Percentiles rank a stretch among this genome's conserved stretches.
Conservation (phyloP, 129 eudicot genomes). For the Flaveria trinervia region DNA sequence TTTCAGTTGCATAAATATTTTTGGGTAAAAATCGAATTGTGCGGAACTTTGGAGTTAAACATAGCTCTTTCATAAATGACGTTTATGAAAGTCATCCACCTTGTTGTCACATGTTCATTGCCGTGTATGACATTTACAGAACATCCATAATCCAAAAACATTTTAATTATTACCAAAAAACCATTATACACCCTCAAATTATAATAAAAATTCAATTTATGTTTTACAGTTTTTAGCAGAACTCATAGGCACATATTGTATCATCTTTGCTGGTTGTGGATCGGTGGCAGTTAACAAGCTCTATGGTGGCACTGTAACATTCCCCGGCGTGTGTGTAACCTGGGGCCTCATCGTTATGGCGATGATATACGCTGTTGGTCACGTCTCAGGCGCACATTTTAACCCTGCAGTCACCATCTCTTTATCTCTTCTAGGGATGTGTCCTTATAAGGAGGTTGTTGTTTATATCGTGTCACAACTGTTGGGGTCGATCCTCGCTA, state of each 20-base stretch:
- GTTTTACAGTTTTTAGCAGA: slow-evolving; percentile 55
- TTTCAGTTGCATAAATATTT: no score
- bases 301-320: slow-evolving; percentile 58
- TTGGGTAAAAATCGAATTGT: no score
- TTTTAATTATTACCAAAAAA: no score
- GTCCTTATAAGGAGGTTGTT: slow-evolving; percentile 30
- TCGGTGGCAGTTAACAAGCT: slow-evolving; percentile 61
- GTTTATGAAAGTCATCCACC: no score
- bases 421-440: slow-evolving; percentile 25
- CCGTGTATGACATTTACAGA: no score
- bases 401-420: slow-evolving; percentile 69
- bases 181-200: no score
- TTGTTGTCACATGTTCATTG: no score
- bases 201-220: background rate
- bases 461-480: slow-evolving; percentile 56
- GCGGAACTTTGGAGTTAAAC: no score
- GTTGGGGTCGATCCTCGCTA: slow-evolving; percentile 68
- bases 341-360: slow-evolving; percentile 71
- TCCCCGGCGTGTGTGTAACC: slow-evolving; percentile 55
- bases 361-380: slow-evolving; percentile 62
- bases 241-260: slow-evolving; percentile 54
- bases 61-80: no score
- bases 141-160: no score
- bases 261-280: slow-evolving; percentile 67
- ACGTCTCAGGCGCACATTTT: slow-evolving; percentile 53